These are phyloP conservation scores for Ophiostoma tasmaniense DNA, from an alignment of 2,329 filamentous ascomycete species.

Conservation along the genomic window DNA sequence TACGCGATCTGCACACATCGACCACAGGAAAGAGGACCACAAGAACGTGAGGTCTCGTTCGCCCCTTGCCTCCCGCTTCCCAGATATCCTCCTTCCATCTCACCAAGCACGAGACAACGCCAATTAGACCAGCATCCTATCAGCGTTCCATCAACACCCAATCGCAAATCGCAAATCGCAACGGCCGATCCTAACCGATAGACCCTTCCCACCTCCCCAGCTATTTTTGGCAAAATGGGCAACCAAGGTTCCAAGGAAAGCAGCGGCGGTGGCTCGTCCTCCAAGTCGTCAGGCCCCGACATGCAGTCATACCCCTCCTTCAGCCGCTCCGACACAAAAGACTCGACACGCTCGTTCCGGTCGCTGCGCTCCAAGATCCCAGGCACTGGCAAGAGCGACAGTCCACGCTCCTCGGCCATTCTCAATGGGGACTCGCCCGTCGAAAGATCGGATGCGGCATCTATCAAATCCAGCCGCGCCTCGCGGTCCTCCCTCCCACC, in stretches of 20 bases:
- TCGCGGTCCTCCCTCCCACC: constrained; percentile 37
- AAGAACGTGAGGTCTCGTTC: constrained; percentile 14
- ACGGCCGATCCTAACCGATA: background rate
- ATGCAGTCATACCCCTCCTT: constrained; percentile 88
- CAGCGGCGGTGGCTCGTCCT: constrained; percentile 34
- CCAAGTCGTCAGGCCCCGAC: constrained; percentile 47
- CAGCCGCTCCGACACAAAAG: constrained; percentile 84
- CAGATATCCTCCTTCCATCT: background rate
- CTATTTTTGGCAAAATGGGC: constrained; percentile 48
- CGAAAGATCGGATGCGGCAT: constrained; percentile 66
- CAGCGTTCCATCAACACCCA: background rate
- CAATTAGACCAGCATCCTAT: background rate
- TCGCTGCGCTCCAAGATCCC: constrained; percentile 85
- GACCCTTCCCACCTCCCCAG: constrained; percentile 2
- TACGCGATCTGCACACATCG: constrained; percentile 19
- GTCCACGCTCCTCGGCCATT: constrained; percentile 67
- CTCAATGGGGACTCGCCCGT: constrained; percentile 48
- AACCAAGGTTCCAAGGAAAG: constrained; percentile 61
- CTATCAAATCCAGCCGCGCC: constrained; percentile 63
- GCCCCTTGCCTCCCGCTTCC: constrained; percentile 6
- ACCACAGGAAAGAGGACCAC: constrained; percentile 12
- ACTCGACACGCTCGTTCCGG: constrained; percentile 79
- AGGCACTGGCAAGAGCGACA: constrained; percentile 63
- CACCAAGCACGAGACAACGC: background rate
- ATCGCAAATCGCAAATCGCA: background rate